Percentiles rank a stretch among this genome's conserved stretches.
phyloP scores from a whole-genome alignment of 1,139 yeast species.

The Scheffersomyces cryptocercus region DNA sequence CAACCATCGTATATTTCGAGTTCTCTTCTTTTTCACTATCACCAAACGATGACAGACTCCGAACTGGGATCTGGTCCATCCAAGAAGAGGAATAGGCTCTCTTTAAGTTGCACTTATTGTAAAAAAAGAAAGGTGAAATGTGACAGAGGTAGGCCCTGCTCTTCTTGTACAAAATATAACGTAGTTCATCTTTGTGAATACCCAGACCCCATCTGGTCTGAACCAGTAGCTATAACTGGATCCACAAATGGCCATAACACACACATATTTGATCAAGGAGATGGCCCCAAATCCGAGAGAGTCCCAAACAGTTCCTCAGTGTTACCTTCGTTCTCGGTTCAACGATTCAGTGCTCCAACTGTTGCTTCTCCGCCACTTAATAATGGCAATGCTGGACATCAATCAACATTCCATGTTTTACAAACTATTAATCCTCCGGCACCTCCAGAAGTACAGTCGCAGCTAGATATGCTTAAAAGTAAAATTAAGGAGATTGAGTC shows the following conservation, averaged over 20 bases:
- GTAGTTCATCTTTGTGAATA: conserved; percentile 31
- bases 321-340: conserved; percentile 16
- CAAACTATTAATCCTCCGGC: background rate
- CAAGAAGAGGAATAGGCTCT: conserved; percentile 17
- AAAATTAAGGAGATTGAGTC: conserved; percentile 47
- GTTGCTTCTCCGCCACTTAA: conserved; percentile 3
- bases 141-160: conserved; percentile 24
- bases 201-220: conserved; percentile 21
- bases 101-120: conserved; percentile 24
- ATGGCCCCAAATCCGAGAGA: background rate
- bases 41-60: too few relatives aligned
- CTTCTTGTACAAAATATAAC: conserved; percentile 19
- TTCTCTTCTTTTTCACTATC: too few relatives aligned
- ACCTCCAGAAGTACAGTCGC: conserved; percentile 6
- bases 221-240: conserved; percentile 1
- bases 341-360: conserved; percentile 3
- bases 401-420: background rate
- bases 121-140: conserved; percentile 25
- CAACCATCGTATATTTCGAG: too few relatives aligned
- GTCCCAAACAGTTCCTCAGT: conserved; percentile 3
- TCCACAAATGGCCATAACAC: too few relatives aligned
- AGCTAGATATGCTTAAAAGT: conserved; percentile 32
- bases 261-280: background rate
- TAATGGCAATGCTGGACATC: background rate
- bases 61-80: conserved; percentile 1